Evolutionary conservation across 345 rosid species (phyloP).

Genomic region (Psidium guajava): DNA sequence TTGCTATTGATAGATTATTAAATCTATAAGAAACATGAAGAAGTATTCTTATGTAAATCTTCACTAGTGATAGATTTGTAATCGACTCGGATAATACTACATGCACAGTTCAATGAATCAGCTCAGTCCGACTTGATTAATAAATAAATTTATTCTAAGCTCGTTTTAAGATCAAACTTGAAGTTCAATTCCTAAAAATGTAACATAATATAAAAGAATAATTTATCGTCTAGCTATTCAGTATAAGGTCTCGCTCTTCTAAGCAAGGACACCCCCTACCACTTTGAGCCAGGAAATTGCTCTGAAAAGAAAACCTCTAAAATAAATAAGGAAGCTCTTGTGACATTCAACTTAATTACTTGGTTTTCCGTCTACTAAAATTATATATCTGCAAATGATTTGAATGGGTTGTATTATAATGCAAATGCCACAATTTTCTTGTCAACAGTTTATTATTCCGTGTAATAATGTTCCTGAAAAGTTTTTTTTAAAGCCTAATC

Average conservation of each 20-base stretch:
- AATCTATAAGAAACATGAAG: not conserved
- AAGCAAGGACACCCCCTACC: too few species aligned
- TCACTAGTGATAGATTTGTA: not conserved
- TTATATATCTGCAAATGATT: not conserved
- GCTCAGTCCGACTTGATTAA: fast-evolving
- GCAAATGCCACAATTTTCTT: not conserved
- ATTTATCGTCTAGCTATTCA: not conserved
- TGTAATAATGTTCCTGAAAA: not conserved
- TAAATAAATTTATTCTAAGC: not conserved
- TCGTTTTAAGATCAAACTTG: not conserved
- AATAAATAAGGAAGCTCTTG: not conserved
- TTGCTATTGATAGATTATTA: not conserved
- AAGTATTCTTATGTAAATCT: not conserved
- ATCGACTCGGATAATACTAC: fast-evolving
- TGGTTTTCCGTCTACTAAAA: not conserved
- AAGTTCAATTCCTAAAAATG: not conserved
- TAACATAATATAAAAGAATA: too few species aligned
- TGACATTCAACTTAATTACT: not conserved
- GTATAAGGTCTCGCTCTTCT: too few species aligned
- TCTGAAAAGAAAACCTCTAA: not conserved
- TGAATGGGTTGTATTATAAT: not conserved
- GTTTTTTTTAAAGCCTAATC: not conserved
- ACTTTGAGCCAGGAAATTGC: too few species aligned
- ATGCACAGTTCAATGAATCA: fast-evolving
- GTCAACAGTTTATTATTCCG: not conserved